These are phyloP conservation scores for Candida gorgasii DNA, from an alignment of 805 yeast species.

Conservation along the genomic window DNA sequence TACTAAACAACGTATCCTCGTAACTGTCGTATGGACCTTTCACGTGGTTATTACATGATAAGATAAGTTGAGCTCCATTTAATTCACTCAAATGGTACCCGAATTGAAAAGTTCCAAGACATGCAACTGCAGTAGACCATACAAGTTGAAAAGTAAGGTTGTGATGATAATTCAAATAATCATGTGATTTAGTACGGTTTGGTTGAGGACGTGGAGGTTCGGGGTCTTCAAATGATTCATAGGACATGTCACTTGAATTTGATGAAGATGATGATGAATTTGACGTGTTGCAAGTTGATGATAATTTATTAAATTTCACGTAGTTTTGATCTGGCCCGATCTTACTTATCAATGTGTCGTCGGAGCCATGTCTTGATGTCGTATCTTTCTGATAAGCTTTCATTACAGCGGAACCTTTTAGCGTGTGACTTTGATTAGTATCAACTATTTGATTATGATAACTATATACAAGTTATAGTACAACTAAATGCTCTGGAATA, in stretches of 20 bases:
- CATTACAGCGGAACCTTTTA: background rate
- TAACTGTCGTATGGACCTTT: constrained; percentile 23
- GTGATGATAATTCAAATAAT: constrained; percentile 16
- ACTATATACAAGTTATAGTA: no score
- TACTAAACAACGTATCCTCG: constrained; percentile 29
- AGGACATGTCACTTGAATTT: background rate
- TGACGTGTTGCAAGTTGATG: background rate
- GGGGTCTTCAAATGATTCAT: background rate
- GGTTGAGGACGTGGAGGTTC: background rate
- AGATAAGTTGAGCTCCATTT: constrained; percentile 33
- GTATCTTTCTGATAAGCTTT: background rate
- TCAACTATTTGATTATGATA: background rate
- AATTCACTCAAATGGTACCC: constrained; percentile 42
- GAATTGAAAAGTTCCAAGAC: constrained; percentile 39
- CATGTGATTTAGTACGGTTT: background rate
- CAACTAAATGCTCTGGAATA: no score
- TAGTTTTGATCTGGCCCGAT: background rate
- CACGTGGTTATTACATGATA: constrained; percentile 26
- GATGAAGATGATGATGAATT: background rate
- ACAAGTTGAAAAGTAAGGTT: constrained; percentile 30
- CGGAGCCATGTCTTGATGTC: constrained; percentile 1
- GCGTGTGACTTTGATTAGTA: background rate
- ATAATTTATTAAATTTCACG: background rate
- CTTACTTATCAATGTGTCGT: constrained; percentile 3
- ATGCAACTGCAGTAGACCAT: constrained; percentile 37